Base-by-base conservation (phyloP, 371 early-diverging fungal genomes). In the Mortierella sp. region DNA sequence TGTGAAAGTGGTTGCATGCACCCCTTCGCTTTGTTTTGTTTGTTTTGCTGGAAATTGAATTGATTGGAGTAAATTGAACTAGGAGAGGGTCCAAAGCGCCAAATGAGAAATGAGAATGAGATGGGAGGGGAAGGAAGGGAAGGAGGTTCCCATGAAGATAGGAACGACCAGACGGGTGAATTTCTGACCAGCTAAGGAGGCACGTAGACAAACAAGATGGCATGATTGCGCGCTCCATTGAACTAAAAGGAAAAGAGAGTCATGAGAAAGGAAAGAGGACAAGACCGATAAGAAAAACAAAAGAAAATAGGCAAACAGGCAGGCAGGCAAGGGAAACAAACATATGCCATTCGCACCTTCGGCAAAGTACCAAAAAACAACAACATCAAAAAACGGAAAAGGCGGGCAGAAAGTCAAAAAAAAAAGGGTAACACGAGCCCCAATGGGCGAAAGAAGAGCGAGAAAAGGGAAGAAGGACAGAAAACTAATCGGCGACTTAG, bases 141-240 rank as follows among this genome's bases (percentile, higher is more conserved):
- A 24, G 37, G 61, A 34, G 64, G 34, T 54, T 54, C 54, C 54
- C 54, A 54, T 54, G 54, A 54, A n/a, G 21, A n/a, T 54, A 61
- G 21, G 64, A 67, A 24, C 5, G 59, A 50, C 9, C 16, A 16
- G 55, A 26, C 31, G 69, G 44, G 34, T 26, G 78, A 40, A 48
- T n/a, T 48, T 37, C 37, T n/a, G 77, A 24, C 67, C 67, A 67
- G 40, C 40, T 67, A 40, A 67, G 10, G 67, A 67, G 40, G 67
- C 67, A 67, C 40, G 67, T 40, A 21, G 73, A 34, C 50, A 76
- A 50, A 51, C 37, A 77, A 13, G 53, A 73, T 53, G 76, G 14
- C 43, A 40, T 31, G 74, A 34, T 73, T 69, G 74, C 76, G 26
- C 31, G 46, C 46, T n/a, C 54, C 21, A 21, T 48, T 44, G 26